These are phyloP conservation scores for Hyaloperonospora arabidopsidis DNA, from an alignment of 352 stramenopile genomes.

Conservation along the genomic window DNA sequence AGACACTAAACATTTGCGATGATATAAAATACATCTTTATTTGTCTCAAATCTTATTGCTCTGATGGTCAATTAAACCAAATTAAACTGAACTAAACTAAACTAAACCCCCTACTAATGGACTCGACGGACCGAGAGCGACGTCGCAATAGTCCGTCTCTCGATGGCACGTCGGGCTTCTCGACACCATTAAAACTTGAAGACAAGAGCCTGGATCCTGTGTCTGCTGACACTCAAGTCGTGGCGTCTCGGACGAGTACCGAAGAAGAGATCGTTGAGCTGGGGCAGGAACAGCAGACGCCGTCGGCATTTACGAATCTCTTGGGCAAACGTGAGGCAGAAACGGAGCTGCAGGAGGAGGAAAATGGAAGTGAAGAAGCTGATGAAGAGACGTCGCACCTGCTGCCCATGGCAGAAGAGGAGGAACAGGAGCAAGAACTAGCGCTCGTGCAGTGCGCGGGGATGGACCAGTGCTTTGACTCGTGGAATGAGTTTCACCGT, in stretches of 20 bases:
- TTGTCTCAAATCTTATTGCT: too few species aligned
- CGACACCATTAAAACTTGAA: constrained; percentile 13
- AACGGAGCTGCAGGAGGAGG: constrained; percentile 47
- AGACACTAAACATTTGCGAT: constrained; percentile 1
- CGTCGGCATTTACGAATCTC: constrained; percentile 42
- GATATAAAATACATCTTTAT: too few species aligned
- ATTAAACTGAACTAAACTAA: too few species aligned
- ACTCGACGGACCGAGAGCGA: constrained; percentile 21
- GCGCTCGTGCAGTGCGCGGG: constrained; percentile 60
- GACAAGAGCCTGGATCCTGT: constrained; percentile 9
- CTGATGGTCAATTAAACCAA: neutral
- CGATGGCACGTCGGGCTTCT: constrained; percentile 15
- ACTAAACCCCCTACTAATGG: constrained; percentile 20
- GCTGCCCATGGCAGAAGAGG: constrained; percentile 47
- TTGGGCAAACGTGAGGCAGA: constrained; percentile 59
- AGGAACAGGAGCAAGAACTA: constrained; percentile 59
- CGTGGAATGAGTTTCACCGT: constrained; percentile 76
- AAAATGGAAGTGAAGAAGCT: constrained; percentile 36
- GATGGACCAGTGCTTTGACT: constrained; percentile 74
- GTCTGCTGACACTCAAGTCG: constrained; percentile 3
- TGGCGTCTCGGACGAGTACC: constrained; percentile 5
- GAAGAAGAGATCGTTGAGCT: constrained; percentile 14
- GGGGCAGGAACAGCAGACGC: constrained; percentile 19
- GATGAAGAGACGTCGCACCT: constrained; percentile 48
- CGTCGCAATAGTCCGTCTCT: constrained; percentile 17